Evolutionary conservation across 352 stramenopile genomes (phyloP).

Genomic region (Phytophthora pini): DNA sequence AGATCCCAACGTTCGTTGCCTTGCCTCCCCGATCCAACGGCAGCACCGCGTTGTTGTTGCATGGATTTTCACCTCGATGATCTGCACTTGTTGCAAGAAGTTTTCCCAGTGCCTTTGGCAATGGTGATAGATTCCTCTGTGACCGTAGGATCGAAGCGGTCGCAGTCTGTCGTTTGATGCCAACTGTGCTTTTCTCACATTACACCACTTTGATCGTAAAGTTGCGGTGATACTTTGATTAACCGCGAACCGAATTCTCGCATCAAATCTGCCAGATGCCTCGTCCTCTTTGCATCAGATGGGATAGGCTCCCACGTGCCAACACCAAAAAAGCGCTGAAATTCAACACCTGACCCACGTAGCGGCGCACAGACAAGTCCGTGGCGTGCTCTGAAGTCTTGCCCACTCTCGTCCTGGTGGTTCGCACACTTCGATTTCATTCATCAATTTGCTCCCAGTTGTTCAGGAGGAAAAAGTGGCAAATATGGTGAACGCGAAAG

Average conservation of each 20-base stretch:
- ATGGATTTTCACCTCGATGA: too few relatives aligned
- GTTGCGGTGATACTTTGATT: not conserved
- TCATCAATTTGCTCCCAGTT: slow-evolving; percentile 13
- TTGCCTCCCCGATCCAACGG: too few relatives aligned
- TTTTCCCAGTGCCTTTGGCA: too few relatives aligned
- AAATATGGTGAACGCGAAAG: slow-evolving; percentile 14
- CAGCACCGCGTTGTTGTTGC: too few relatives aligned
- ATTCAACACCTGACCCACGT: slow-evolving; percentile 13
- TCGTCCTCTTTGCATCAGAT: slow-evolving; percentile 6
- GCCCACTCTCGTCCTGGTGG: slow-evolving; percentile 8
- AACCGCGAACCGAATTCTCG: not conserved
- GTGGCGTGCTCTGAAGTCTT: slow-evolving; percentile 5
- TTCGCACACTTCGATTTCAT: slow-evolving; percentile 1
- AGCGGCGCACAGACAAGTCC: slow-evolving; percentile 3
- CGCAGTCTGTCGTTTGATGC: not conserved
- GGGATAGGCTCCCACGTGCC: slow-evolving; percentile 13
- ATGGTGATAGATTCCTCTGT: too few relatives aligned
- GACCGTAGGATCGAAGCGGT: not conserved
- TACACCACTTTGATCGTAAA: not conserved
- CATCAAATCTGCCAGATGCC: slow-evolving; percentile 10
- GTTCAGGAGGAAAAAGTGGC: not conserved
- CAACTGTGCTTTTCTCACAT: slow-evolving; percentile 11
- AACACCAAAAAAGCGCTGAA: slow-evolving; percentile 18
- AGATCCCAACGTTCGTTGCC: not conserved
- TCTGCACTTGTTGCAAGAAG: too few relatives aligned